A percentile compares a stretch with the other conserved stretches of the same genome.
Evolutionary conservation across 2,329 filamentous ascomycete genomes (phyloP).

Genomic region (Verticillium isaacii): DNA sequence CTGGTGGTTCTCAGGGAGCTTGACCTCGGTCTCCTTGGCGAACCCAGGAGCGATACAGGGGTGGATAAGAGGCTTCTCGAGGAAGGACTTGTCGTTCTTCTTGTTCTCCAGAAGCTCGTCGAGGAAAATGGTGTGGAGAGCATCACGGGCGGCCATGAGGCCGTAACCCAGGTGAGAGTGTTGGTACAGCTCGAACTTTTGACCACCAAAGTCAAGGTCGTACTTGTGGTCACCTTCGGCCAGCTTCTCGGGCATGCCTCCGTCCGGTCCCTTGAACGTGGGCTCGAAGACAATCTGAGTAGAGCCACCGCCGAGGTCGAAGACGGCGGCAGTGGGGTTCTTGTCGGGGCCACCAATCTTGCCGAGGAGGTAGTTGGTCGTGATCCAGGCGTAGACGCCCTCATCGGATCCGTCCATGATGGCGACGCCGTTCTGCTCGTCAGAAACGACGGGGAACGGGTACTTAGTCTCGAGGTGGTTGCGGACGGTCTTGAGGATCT

Average conservation of each 20-base stretch:
- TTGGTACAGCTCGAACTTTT: constrained; percentile 90
- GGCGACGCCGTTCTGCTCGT: constrained; percentile 79
- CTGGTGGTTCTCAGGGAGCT: constrained; percentile 60
- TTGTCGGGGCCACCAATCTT: constrained; percentile 94
- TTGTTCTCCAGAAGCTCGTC: constrained; percentile 65
- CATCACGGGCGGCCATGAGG: constrained; percentile 87
- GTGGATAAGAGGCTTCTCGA: constrained; percentile 67
- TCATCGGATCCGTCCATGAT: constrained; percentile 98
- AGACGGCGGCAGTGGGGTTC: constrained; percentile 86
- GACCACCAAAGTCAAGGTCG: constrained; percentile 81
- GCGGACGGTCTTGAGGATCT: constrained; percentile 82
- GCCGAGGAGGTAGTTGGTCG: constrained; percentile 94
- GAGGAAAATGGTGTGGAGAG: constrained; percentile 73
- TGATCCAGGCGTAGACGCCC: constrained; percentile 98
- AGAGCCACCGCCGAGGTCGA: constrained; percentile 93
- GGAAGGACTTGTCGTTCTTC: constrained; percentile 59
- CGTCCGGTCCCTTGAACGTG: constrained; percentile 71
- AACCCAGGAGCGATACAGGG: constrained; percentile 84
- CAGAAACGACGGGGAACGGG: constrained; percentile 88
- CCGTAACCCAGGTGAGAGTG: constrained; percentile 97
- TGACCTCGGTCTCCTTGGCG: constrained; percentile 67
- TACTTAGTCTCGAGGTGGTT: constrained; percentile 80
- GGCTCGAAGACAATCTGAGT: constrained; percentile 99
- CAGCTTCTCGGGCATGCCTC: constrained; percentile 82
- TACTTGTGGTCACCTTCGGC: constrained; percentile 95